Evolutionary conservation across 257 asterid genomes (phyloP).

Genomic region (Salvia rosmarinus): DNA sequence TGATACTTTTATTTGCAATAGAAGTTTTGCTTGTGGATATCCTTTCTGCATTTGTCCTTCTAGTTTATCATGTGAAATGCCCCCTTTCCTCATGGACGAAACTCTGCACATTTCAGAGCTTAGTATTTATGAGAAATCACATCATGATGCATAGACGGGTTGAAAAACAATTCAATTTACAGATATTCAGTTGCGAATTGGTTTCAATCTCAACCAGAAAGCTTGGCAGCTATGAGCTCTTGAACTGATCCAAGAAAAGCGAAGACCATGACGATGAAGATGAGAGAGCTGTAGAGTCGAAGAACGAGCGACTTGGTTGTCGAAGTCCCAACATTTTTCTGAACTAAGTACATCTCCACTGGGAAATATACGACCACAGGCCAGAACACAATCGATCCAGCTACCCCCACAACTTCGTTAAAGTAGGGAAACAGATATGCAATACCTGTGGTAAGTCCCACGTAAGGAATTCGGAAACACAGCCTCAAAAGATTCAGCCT

Average conservation of each 20-base stretch:
- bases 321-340: slow-evolving; percentile 53
- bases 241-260: slow-evolving; percentile 78
- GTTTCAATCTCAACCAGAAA: not conserved
- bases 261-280: slow-evolving; percentile 53
- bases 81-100: too few relatives aligned
- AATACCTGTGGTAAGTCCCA: slow-evolving; percentile 55
- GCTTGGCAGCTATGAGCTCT: slow-evolving; percentile 53
- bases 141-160: too few relatives aligned
- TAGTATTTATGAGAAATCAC: too few relatives aligned
- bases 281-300: slow-evolving; percentile 45
- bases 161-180: not conserved
- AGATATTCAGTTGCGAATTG: not conserved
- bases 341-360: slow-evolving; percentile 74
- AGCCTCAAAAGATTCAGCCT: slow-evolving; percentile 52
- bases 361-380: slow-evolving; percentile 80
- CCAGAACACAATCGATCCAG: slow-evolving; percentile 82
- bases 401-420: slow-evolving; percentile 71
- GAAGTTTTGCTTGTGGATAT: not conserved
- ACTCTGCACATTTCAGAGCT: too few relatives aligned
- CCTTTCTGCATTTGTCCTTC: too few relatives aligned
- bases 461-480: slow-evolving; percentile 61
- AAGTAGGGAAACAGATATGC: slow-evolving; percentile 73
- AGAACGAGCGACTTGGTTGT: slow-evolving; percentile 47
- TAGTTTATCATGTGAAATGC: too few relatives aligned
- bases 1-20: slow-evolving; percentile 18